Percentiles rank a stretch among this genome's conserved stretches.
Conservation (phyloP, 805 yeast genomes). For the Ogataea thermomethanolica region DNA sequence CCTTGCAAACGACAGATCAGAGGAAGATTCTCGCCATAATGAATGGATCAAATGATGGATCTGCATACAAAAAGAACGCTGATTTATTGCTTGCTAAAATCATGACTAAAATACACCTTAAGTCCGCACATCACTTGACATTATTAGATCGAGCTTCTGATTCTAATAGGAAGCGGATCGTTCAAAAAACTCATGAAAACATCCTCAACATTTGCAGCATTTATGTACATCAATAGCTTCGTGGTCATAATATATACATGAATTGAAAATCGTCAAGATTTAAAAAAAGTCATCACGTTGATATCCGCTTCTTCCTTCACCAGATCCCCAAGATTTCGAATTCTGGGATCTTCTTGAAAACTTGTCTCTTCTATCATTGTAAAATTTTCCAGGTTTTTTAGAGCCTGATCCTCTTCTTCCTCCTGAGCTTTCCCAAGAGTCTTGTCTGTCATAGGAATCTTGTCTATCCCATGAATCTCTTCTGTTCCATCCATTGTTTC, state of each 20-base stretch:
- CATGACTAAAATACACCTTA: constrained; percentile 24
- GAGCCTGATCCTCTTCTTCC: neutral
- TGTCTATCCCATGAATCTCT: too few species aligned
- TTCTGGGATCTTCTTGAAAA: neutral
- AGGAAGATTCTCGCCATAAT: constrained; percentile 37
- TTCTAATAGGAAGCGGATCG: neutral
- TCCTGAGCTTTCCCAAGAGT: neutral
- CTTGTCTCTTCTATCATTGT: neutral
- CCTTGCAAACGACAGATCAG: constrained; percentile 39
- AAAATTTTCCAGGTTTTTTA: neutral
- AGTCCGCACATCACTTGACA: constrained; percentile 1
- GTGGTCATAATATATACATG: too few species aligned
- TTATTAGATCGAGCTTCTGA: neutral
- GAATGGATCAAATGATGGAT: constrained; percentile 49
- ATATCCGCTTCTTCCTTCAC: too few species aligned
- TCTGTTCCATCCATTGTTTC: neutral
- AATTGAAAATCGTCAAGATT: too few species aligned
- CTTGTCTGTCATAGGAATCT: too few species aligned
- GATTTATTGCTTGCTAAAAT: constrained; percentile 33
- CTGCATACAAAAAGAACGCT: constrained; percentile 33
- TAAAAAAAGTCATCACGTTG: too few species aligned
- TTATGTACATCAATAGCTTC: neutral
- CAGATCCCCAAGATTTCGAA: neutral
- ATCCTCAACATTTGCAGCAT: neutral
- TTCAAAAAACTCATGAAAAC: neutral